Percentiles rank a stretch among this genome's conserved stretches.
Evolutionary conservation across 2,329 filamentous ascomycete species (phyloP).

Genomic region (Claviceps pusilla): DNA sequence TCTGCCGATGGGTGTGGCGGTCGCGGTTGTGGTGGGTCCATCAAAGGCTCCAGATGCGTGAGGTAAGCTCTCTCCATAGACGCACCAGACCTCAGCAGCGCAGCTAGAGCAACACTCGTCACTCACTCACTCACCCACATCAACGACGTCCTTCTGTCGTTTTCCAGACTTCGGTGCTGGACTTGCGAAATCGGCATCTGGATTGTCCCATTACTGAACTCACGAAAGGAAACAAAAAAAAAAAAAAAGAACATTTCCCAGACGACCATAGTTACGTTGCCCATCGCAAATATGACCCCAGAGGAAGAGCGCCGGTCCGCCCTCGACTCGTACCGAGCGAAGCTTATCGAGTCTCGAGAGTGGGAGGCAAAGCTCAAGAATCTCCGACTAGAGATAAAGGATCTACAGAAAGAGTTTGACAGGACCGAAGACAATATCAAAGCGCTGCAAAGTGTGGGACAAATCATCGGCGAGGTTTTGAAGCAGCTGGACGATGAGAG

Average conservation of each 20-base stretch:
- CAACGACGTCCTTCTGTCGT: neutral
- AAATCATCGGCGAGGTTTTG: conserved; percentile 97
- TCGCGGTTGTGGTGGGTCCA: conserved; percentile 3
- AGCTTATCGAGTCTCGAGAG: conserved; percentile 87
- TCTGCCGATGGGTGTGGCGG: conserved; percentile 14
- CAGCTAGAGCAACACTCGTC: conserved; percentile 1
- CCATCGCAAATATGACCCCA: conserved; percentile 29
- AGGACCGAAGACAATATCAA: conserved; percentile 99
- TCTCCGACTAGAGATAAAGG: conserved; percentile 89
- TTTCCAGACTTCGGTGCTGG: neutral
- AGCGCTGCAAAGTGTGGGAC: conserved; percentile 92
- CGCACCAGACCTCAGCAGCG: neutral
- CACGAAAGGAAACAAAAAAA: neutral
- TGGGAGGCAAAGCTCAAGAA: conserved; percentile 97
- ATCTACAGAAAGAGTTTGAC: conserved; percentile 85
- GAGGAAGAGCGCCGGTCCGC: conserved; percentile 52
- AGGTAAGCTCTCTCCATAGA: conserved; percentile 22
- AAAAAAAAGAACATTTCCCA: neutral
- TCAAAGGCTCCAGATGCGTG: conserved; percentile 24
- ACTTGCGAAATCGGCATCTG: neutral
- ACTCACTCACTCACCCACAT: neutral
- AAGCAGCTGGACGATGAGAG: conserved; percentile 98
- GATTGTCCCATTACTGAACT: neutral
- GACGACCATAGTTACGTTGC: neutral
- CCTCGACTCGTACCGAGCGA: conserved; percentile 62